A percentile compares a stretch with the other conserved stretches of the same genome.
These are phyloP conservation scores for Kalaharituber pfeilii DNA, from an alignment of 2,329 filamentous ascomycete species.

Conservation along the genomic window DNA sequence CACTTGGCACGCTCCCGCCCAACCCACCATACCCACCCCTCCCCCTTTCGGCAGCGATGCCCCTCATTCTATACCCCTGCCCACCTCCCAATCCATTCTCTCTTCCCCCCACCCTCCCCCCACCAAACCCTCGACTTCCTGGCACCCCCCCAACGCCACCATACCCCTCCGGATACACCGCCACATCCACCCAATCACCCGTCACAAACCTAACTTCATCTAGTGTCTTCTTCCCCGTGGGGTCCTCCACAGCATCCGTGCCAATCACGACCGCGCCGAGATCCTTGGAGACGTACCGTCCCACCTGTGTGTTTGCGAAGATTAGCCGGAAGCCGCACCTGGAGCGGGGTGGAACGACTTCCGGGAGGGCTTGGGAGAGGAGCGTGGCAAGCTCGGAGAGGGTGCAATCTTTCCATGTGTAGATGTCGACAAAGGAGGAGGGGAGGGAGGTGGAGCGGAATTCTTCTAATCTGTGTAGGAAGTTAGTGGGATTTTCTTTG, in stretches of 20 bases:
- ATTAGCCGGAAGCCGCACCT: slow-evolving; percentile 76
- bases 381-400: slow-evolving; percentile 65
- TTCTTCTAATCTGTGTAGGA: slow-evolving; percentile 47
- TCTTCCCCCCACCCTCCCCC: slow-evolving; percentile 25
- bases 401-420: slow-evolving; percentile 71
- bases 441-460: slow-evolving; percentile 43
- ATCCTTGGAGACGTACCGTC: slow-evolving; percentile 58
- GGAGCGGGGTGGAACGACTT: slow-evolving; percentile 57
- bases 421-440: slow-evolving; percentile 55
- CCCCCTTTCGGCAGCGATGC: slow-evolving; percentile 23
- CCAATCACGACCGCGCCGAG: slow-evolving; percentile 65
- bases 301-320: slow-evolving; percentile 51
- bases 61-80: slow-evolving; percentile 26
- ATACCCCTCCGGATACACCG: slow-evolving; percentile 52
- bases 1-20: slow-evolving; percentile 33
- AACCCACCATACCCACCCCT: slow-evolving; percentile 25
- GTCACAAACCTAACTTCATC: slow-evolving; percentile 65
- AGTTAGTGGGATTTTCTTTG: slow-evolving; percentile 16
- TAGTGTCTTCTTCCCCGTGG: slow-evolving; percentile 46
- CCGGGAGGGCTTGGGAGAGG: slow-evolving; percentile 50
- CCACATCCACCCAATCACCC: slow-evolving; percentile 74
- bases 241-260: slow-evolving; percentile 31
- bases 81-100: slow-evolving; percentile 32
- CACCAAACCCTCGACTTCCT: slow-evolving; percentile 25
- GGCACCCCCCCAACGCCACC: slow-evolving; percentile 36